Percentiles rank a stretch among this genome's conserved stretches.
phyloP scores from a whole-genome alignment of 495 filamentous ascomycete species.

The Neurospora sp. region DNA sequence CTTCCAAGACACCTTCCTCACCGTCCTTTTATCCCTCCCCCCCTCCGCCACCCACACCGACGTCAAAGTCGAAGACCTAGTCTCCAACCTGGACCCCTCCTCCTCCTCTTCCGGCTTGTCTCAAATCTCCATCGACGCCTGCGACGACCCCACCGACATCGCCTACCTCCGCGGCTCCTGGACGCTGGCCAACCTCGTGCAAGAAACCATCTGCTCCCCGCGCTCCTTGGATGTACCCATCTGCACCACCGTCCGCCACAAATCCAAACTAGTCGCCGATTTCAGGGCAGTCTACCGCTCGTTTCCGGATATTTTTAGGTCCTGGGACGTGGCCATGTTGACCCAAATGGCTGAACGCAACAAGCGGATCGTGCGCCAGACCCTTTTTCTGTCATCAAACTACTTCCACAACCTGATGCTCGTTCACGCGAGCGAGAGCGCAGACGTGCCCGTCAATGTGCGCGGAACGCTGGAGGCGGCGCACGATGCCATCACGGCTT shows the following conservation, averaged over 20 bases:
- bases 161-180: conserved; percentile 61
- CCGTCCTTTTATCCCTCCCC: conserved; percentile 61
- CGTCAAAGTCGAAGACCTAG: conserved; percentile 55
- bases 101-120: neutral
- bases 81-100: conserved; percentile 28
- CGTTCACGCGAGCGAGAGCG: conserved; percentile 50
- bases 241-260: conserved; percentile 46
- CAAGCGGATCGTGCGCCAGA: conserved; percentile 54
- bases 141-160: conserved; percentile 46
- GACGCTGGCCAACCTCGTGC: conserved; percentile 61
- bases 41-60: conserved; percentile 64
- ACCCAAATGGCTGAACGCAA: conserved; percentile 38
- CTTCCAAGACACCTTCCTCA: conserved; percentile 67
- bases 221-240: conserved; percentile 57
- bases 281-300: conserved; percentile 53
- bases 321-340: conserved; percentile 46
- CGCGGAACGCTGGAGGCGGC: conserved; percentile 58
- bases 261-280: conserved; percentile 48
- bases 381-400: conserved; percentile 57
- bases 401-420: conserved; percentile 70
- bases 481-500: conserved; percentile 49
- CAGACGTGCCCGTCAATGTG: conserved; percentile 51
- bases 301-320: conserved; percentile 53
- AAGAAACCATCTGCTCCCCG: conserved; percentile 56
- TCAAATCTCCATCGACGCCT: conserved; percentile 24